Evolutionary conservation across 2,329 filamentous ascomycete genomes (phyloP), one percentile per base, ranked within the genome.

Genomic region (Diaporthe eres): DNA sequence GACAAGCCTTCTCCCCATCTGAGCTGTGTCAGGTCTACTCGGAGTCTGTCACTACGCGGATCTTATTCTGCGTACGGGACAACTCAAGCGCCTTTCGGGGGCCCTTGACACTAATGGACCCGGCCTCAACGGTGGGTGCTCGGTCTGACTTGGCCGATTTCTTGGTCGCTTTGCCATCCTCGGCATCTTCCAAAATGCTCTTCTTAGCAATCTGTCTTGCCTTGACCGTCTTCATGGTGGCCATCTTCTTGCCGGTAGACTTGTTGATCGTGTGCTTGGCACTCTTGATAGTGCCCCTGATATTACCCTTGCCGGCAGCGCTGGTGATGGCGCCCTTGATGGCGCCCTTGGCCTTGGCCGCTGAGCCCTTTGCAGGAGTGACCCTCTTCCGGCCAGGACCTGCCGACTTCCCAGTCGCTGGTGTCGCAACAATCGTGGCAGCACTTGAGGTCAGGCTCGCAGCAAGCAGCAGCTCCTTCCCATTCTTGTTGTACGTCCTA

Each of bases 401-500:
- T 31, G 49, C 44, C 25, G 47, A 47, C 28, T 49, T 71, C 9
- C n/a, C 55, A 22, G 31, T 25, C 60, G 44, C 57, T 25, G 76
- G 67, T 17, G 55, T 39, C 8, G 68, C 72, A 6, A 60, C 68
- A 15, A 72, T 71, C 15, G 63, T 73, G 31, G 63, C 19, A 31
- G 57, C 58, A n/a, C n/a, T 63, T 10, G 76, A 75, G 28, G 72
- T 51, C 28, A 76, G 73, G 61, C 70, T 76, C n/a, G 75, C 74
- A 25, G 76, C 74, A 37, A 77, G 74, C 61, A 75, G 25, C 60
- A 77, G 31, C 68, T 76, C 44, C 72, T 75, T 77, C 34, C 76
- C 76, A 31, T 76, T 76, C 75, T 77, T 77, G 72, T 39, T 77
- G 61, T 76, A 76, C 12, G 75, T 76, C 60, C 68, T 74, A 25